Evolutionary conservation across 495 filamentous ascomycete species (phyloP).

Genomic region (Aspergillus coremiiformis): DNA sequence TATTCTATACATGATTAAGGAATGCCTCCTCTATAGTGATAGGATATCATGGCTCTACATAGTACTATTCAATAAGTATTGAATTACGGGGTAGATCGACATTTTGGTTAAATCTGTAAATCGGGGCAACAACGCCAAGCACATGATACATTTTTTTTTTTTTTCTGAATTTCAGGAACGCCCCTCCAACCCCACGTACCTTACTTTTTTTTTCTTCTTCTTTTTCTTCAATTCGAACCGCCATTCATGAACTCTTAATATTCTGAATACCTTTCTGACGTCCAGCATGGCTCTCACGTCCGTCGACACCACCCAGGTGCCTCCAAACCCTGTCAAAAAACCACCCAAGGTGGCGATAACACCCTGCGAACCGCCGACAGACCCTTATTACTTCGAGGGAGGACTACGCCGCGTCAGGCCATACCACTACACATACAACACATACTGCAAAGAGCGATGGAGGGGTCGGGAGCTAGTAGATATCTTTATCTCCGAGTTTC

Average conservation of each 20-base stretch:
- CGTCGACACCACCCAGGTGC: conserved; percentile 31
- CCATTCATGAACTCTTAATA: background rate
- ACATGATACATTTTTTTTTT: background rate
- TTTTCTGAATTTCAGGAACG: background rate
- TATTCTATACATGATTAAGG: too few relatives aligned
- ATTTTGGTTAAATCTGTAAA: too few relatives aligned
- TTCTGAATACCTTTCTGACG: background rate
- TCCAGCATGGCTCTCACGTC: conserved; percentile 51
- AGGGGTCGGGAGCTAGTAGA: conserved; percentile 67
- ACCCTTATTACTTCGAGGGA: conserved; percentile 66
- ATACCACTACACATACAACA: conserved; percentile 86
- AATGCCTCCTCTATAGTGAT: too few relatives aligned
- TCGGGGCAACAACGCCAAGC: background rate
- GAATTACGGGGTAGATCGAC: too few relatives aligned
- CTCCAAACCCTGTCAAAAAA: conserved; percentile 27
- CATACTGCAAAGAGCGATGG: conserved; percentile 87
- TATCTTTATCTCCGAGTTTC: conserved; percentile 77
- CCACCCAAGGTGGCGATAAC: conserved; percentile 46
- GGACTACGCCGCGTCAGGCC: conserved; percentile 72
- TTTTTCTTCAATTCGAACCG: background rate
- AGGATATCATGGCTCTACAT: too few relatives aligned
- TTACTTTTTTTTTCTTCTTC: conserved; percentile 1
- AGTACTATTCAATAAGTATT: too few relatives aligned
- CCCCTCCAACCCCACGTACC: conserved; percentile 2
- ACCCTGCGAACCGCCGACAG: conserved; percentile 1